These are phyloP conservation scores for Rhizophagus sp. DNA, from an alignment of 192 early-diverging fungal genomes.

Conservation along the genomic window DNA sequence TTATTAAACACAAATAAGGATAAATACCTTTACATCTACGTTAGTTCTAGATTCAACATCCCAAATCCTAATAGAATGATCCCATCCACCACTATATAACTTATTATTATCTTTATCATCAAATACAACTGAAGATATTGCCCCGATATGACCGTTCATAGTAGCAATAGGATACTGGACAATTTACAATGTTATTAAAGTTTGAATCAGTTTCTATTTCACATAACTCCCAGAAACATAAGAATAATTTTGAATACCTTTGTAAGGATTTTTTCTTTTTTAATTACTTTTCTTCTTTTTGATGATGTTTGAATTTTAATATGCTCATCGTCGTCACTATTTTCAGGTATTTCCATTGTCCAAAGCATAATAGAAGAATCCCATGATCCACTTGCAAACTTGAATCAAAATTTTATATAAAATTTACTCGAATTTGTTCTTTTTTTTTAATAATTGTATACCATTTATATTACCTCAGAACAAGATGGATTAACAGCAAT, in stretches of 20 bases:
- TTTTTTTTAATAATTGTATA: background rate
- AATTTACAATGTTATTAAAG: background rate
- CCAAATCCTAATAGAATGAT: constrained; percentile 92
- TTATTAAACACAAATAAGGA: background rate
- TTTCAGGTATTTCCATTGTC: constrained; percentile 58
- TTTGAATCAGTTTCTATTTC: background rate
- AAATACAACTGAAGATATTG: constrained; percentile 74
- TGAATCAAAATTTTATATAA: background rate
- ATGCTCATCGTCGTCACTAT: constrained; percentile 38
- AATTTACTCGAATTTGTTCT: background rate
- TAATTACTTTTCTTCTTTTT: constrained; percentile 54
- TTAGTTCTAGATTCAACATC: constrained; percentile 80
- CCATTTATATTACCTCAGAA: constrained; percentile 42
- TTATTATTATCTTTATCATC: constrained; percentile 58
- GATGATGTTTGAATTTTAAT: constrained; percentile 31
- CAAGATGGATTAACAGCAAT: constrained; percentile 60
- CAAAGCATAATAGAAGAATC: constrained; percentile 83
- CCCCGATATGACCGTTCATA: constrained; percentile 74
- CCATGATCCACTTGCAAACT: constrained; percentile 72
- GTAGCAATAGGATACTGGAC: constrained; percentile 41
- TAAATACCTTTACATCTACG: constrained; percentile 65
- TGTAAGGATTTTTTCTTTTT: constrained; percentile 17
- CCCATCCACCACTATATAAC: constrained; percentile 88
- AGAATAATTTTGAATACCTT: constrained; percentile 40
- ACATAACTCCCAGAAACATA: background rate